A percentile compares a stretch with the other conserved stretches of the same genome.
These are phyloP conservation scores for Mycocentrospora acerina DNA, from an alignment of 2,329 filamentous ascomycete genomes.

Conservation along the genomic window DNA sequence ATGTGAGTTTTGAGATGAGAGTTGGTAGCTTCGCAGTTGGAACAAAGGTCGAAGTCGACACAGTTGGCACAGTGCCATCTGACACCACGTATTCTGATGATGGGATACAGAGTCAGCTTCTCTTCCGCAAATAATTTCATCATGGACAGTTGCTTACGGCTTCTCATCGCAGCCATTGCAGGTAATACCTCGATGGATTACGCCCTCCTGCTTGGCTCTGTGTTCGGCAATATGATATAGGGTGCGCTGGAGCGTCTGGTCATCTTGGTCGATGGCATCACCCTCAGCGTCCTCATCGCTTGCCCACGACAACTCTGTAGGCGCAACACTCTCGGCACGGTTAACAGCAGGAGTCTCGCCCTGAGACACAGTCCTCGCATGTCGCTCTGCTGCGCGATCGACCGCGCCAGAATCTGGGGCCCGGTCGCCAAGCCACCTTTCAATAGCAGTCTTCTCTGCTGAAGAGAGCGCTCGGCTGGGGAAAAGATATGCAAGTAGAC, in stretches of 20 bases:
- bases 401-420: constrained; percentile 18
- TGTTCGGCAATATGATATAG: constrained; percentile 94
- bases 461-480: constrained; percentile 19
- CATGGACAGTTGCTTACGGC: constrained; percentile 47
- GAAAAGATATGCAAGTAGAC: constrained; percentile 25
- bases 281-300: constrained; percentile 45
- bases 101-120: too few relatives aligned
- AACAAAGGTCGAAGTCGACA: constrained; percentile 92
- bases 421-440: constrained; percentile 17
- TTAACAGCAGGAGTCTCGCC: constrained; percentile 11
- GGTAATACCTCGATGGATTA: constrained; percentile 87
- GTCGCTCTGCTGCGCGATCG: constrained; percentile 23
- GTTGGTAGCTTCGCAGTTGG: constrained; percentile 78
- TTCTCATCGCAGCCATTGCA: constrained; percentile 87
- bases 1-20: constrained; percentile 87
- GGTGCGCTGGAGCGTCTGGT: constrained; percentile 80
- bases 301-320: constrained; percentile 33
- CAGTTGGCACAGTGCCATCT: constrained; percentile 96
- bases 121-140: too few relatives aligned
- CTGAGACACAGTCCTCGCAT: constrained; percentile 15
- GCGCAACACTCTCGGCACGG: constrained; percentile 32
- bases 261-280: constrained; percentile 48
- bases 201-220: constrained; percentile 73
- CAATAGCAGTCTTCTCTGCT: constrained; percentile 21
- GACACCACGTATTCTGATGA: constrained; percentile 70